Evolutionary conservation across 2,329 filamentous ascomycete genomes (phyloP), one percentile per base, ranked within the genome.

Genomic region (Didymella glomerata): DNA sequence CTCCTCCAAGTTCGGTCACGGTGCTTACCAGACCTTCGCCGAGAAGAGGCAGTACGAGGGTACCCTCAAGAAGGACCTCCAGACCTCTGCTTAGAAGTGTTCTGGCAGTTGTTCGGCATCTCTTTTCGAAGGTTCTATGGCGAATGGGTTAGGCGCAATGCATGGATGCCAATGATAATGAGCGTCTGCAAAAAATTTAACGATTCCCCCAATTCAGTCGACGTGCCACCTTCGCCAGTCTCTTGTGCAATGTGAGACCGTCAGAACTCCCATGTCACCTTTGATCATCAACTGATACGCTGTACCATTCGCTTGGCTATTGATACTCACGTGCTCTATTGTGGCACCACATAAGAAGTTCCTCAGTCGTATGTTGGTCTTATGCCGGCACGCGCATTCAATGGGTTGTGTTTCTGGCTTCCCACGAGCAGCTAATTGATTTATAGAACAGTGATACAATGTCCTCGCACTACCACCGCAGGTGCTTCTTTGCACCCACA

Each of bases 1-100:
- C 76, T 97, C 93, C 66, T 97, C 93, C 85, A 96, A 99, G 88
- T 99, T 99, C 83, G 95, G 95, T 84, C 95, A 99, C 86, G 95
- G 95, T 89, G 94, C 93, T 78, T 99, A 96, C 92, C 95, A 99
- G 88, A 99, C 95, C 68, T 86, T 90, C 71, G 90, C 91, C 79
- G 95, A 99, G 91, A 99, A 99, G 93, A 92, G 91, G 85, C 89
- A 92, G 81, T 95, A 92, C 88, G 82, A 97, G 84, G 95, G 95
- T 85, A 96, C 93, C 61, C 92, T 99, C 91, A 99, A 99, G 93
- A 99, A 98, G 92, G 95, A 99, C 77, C 82, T 90, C 73, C 80
- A 82, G 76, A 77, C 82, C 76, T 79, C 82, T 72, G 78, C 82
- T 75, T 87, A 85, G 80, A 71, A 60, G 45, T 52, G 36, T 64